These are phyloP conservation scores for Dioscorea alata DNA, from an alignment of 106 monocot genomes.

Conservation along the genomic window DNA sequence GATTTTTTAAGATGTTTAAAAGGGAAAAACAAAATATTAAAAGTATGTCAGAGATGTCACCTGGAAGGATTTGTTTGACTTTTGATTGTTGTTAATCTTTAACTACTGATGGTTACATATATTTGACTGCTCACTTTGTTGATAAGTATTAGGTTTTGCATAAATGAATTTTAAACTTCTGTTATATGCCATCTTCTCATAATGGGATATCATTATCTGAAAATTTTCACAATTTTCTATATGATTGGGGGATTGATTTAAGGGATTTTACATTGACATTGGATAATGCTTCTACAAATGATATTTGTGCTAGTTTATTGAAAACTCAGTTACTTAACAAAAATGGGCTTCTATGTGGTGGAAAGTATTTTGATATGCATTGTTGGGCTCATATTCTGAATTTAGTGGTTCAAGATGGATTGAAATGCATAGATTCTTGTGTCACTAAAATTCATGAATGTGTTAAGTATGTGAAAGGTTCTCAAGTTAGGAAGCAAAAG, in stretches of 20 bases:
- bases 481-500: constrained; percentile 3
- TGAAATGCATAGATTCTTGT: background rate
- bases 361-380: background rate
- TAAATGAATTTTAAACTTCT: background rate
- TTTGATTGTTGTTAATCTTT: background rate
- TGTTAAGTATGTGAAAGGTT: constrained; percentile 6
- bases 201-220: background rate
- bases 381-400: constrained; percentile 10
- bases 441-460: background rate
- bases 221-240: background rate
- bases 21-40: background rate
- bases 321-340: background rate
- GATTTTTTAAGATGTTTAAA: background rate
- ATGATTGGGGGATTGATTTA: background rate
- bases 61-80: constrained; percentile 4
- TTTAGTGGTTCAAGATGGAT: constrained; percentile 9
- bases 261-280: constrained; percentile 1
- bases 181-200: background rate
- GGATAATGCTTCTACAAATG: constrained; percentile 9
- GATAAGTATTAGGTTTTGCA: background rate
- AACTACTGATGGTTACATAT: constrained; percentile 2
- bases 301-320: background rate
- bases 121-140: constrained; percentile 1
- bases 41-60: background rate
- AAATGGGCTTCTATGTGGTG: background rate